A percentile compares a stretch with the other conserved stretches of the same genome.
These are phyloP conservation scores for Sarcocystis neurona DNA, from an alignment of 169 alveolate genomes.

Conservation along the genomic window DNA sequence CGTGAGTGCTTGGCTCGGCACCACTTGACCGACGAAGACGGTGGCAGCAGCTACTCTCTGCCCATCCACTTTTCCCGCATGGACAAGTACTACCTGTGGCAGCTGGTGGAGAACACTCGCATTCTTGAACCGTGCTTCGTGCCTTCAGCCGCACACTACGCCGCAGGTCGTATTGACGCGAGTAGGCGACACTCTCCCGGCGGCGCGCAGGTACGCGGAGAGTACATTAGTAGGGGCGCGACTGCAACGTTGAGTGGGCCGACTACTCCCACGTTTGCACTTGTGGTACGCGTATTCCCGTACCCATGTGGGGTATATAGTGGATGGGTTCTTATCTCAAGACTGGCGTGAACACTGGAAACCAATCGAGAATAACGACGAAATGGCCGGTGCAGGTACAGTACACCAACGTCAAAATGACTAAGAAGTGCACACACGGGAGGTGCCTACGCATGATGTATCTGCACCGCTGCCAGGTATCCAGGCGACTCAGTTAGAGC, in stretches of 20 bases:
- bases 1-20: conserved; percentile 11
- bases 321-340: conserved; percentile 3
- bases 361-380: too few species aligned
- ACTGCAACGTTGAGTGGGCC: too few species aligned
- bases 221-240: too few species aligned
- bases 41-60: neutral
- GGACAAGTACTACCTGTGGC: conserved; percentile 32
- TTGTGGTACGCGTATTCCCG: conserved; percentile 6
- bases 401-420: too few species aligned
- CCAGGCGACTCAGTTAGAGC: too few species aligned
- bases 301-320: conserved; percentile 30
- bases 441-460: too few species aligned
- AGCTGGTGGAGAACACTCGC: conserved; percentile 20
- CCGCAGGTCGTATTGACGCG: neutral
- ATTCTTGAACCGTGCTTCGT: conserved; percentile 13
- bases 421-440: too few species aligned
- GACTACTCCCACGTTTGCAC: neutral
- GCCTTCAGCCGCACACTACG: neutral
- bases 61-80: conserved; percentile 19
- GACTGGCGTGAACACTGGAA: conserved; percentile 4
- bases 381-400: too few species aligned
- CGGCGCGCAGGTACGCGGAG: too few species aligned
- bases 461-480: too few species aligned
- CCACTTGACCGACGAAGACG: neutral
- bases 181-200: neutral